Evolutionary conservation across 345 rosid genomes (phyloP).

Genomic region (Ceriops decandra): DNA sequence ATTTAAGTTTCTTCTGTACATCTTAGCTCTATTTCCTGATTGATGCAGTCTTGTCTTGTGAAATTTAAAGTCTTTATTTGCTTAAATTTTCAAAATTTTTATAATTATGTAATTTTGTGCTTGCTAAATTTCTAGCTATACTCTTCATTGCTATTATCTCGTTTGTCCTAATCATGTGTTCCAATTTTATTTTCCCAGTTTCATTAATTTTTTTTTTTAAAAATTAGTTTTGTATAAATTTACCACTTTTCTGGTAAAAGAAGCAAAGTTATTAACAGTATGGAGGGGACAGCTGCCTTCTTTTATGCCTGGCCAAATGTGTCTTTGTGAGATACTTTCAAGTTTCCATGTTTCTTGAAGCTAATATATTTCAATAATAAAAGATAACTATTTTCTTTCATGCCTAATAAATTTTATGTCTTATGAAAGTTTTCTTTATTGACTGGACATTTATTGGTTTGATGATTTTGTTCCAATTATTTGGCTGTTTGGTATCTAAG

Average conservation of each 20-base stretch:
- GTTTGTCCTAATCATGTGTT: background rate
- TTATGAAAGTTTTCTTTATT: background rate
- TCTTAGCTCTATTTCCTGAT: background rate
- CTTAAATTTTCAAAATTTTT: background rate
- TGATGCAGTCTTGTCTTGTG: background rate
- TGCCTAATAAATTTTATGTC: background rate
- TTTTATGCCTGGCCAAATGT: too few relatives aligned
- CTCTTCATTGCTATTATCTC: background rate
- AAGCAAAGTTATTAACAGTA: background rate
- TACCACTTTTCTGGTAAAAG: background rate
- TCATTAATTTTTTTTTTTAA: background rate
- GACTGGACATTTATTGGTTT: background rate
- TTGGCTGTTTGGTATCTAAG: background rate
- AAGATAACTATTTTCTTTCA: background rate
- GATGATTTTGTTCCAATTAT: background rate
- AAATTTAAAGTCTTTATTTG: slow-evolving; percentile 1
- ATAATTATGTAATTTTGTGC: background rate
- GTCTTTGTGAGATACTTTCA: too few relatives aligned
- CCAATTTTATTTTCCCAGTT: background rate
- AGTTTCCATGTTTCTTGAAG: background rate
- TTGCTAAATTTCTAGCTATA: background rate
- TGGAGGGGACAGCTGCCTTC: too few relatives aligned
- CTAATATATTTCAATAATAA: background rate
- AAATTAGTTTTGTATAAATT: background rate
- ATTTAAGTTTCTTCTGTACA: background rate